A percentile compares a stretch with the other conserved stretches of the same genome.
These are phyloP conservation scores for Flaveria sonorensis DNA, from an alignment of 129 eudicot species.

Conservation along the genomic window DNA sequence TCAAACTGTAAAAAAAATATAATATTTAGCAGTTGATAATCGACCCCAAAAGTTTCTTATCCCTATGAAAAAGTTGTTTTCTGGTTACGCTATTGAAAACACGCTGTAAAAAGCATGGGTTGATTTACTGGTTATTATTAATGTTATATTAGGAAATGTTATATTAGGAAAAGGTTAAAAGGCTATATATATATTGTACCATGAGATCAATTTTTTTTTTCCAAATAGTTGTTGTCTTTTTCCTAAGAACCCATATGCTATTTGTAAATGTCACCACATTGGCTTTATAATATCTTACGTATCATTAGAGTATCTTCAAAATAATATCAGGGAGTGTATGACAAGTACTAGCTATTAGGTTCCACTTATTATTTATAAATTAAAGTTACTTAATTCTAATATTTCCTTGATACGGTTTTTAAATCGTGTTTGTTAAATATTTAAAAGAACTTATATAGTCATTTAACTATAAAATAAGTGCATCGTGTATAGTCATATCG, in stretches of 20 bases:
- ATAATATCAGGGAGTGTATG: neutral
- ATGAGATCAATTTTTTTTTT: neutral
- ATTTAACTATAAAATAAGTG: neutral
- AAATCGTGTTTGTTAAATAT: no score
- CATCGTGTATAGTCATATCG: neutral
- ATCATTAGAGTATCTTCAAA: conserved; percentile 1
- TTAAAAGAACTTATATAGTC: no score
- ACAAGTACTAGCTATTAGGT: neutral
- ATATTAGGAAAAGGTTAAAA: neutral
- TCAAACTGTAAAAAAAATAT: no score
- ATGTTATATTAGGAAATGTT: neutral
- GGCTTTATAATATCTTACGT: conserved; percentile 1
- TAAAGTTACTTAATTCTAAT: neutral
- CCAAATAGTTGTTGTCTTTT: neutral
- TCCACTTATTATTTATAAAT: neutral
- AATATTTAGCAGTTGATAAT: no score
- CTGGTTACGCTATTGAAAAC: no score
- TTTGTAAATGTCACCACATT: neutral
- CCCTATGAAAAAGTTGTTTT: no score
- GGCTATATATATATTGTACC: neutral
- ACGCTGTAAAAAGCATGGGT: no score
- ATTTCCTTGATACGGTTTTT: no score
- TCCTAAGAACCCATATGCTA: neutral
- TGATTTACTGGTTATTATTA: no score
- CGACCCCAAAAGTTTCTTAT: no score